Conservation (phyloP, 164 flowering plant genomes). For the Piper betle region DNA sequence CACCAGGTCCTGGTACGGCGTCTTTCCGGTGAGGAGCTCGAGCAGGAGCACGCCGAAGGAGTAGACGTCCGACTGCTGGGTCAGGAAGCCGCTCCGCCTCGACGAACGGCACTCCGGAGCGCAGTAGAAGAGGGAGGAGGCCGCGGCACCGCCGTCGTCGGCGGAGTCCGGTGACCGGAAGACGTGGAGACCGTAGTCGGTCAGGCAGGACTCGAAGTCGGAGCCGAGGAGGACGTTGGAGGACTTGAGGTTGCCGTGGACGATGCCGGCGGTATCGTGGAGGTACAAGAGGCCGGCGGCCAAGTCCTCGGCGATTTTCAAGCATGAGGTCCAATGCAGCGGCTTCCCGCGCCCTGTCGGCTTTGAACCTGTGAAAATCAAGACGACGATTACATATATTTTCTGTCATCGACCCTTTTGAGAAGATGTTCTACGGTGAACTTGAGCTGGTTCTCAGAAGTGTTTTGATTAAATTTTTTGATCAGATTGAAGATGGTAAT, state of each 20-base stretch:
- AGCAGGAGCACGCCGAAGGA: conserved; percentile 81
- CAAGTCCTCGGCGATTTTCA: conserved; percentile 88
- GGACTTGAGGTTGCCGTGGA: conserved; percentile 91
- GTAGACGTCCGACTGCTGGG: conserved; percentile 72
- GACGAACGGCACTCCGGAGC: conserved; percentile 75
- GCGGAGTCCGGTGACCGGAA: conserved; percentile 47
- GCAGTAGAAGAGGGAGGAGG: conserved; percentile 64
- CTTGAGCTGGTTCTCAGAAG: background rate
- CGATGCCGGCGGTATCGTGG: conserved; percentile 63
- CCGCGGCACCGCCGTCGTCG: conserved; percentile 63
- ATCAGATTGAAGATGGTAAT: too few species aligned
- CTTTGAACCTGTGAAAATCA: conserved; percentile 49
- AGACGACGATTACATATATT: background rate
- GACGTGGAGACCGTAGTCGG: conserved; percentile 71
- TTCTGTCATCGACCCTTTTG: background rate
- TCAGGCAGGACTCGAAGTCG: conserved; percentile 91
- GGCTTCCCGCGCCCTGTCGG: conserved; percentile 85
- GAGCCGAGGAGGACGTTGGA: conserved; percentile 81
- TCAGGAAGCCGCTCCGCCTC: conserved; percentile 17
- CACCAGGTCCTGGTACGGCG: conserved; percentile 88
- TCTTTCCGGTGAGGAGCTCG: conserved; percentile 85
- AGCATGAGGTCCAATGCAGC: conserved; percentile 97
- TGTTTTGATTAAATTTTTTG: too few species aligned
- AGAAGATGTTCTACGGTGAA: background rate
- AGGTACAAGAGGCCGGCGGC: conserved; percentile 72